phyloP scores from a whole-genome alignment of 495 filamentous ascomycete genomes.

The Delitschia confertaspora region DNA sequence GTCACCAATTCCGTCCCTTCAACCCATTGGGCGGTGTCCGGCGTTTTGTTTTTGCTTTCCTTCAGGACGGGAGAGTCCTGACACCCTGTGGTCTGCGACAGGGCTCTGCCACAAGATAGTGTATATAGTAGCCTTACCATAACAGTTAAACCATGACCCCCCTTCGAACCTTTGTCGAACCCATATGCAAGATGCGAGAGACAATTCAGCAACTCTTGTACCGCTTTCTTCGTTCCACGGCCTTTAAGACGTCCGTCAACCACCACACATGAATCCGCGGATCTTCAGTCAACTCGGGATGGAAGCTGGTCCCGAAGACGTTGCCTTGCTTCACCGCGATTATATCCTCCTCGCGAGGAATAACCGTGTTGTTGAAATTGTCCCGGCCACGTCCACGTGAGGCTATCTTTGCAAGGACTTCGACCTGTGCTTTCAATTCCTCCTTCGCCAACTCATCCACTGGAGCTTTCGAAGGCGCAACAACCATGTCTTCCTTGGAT shows the following conservation, averaged over 20 bases:
- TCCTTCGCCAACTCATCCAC: conserved; percentile 25
- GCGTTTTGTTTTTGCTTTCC: background rate
- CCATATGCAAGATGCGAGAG: too few relatives aligned
- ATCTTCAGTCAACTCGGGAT: conserved; percentile 89
- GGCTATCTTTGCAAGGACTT: conserved; percentile 51
- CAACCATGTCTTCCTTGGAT: conserved; percentile 49
- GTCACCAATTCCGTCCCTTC: background rate
- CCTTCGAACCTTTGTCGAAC: too few relatives aligned
- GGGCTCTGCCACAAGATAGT: too few relatives aligned
- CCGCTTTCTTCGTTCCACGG: conserved; percentile 19
- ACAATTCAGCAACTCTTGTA: too few relatives aligned
- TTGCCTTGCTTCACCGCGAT: conserved; percentile 88
- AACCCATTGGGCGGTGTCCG: background rate
- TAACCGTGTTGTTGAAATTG: conserved; percentile 28
- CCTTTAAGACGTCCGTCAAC: conserved; percentile 58
- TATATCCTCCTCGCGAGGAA: conserved; percentile 65
- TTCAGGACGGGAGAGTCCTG: too few relatives aligned
- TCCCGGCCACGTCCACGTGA: conserved; percentile 30
- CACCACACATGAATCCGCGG: conserved; percentile 90
- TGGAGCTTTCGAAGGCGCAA: conserved; percentile 50
- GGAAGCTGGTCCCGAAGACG: conserved; percentile 93
- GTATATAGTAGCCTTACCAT: too few relatives aligned
- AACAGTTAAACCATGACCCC: too few relatives aligned
- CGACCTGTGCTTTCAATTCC: conserved; percentile 37
- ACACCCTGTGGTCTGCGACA: too few relatives aligned